Evolutionary conservation across 257 asterid species (phyloP).

Genomic region (Echites panduratus): DNA sequence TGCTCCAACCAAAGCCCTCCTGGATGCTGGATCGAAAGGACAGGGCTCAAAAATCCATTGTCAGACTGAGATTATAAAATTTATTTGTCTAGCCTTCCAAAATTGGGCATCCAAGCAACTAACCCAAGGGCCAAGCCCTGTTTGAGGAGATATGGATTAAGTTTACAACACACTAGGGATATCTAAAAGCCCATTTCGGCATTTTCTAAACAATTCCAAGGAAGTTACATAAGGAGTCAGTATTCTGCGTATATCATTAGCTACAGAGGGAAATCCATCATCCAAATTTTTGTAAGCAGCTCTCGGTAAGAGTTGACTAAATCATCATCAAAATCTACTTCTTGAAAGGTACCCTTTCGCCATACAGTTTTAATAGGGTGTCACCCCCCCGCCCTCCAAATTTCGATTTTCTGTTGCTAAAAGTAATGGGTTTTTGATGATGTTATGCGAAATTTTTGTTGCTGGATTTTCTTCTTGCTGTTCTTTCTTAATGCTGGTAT

Average conservation of each 20-base stretch:
- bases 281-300: neutral
- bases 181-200: too few species aligned
- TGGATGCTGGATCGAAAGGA: too few species aligned
- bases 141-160: too few species aligned
- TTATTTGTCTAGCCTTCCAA: too few species aligned
- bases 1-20: too few species aligned
- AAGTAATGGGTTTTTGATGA: neutral
- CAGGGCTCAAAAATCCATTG: too few species aligned
- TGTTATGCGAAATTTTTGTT: neutral
- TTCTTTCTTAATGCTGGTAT: neutral
- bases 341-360: neutral
- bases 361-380: neutral
- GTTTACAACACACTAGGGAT: too few species aligned
- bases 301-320: neutral
- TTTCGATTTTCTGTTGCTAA: neutral
- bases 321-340: neutral
- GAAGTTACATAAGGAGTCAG: neutral
- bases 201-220: neutral
- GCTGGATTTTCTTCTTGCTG: neutral
- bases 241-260: neutral
- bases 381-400: too few species aligned
- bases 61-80: too few species aligned
- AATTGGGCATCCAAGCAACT: too few species aligned
- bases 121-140: too few species aligned
- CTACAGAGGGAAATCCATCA: neutral